Evolutionary conservation across 2,329 filamentous ascomycete species (phyloP).

Genomic region (Hymenoscyphus fructigenus): DNA sequence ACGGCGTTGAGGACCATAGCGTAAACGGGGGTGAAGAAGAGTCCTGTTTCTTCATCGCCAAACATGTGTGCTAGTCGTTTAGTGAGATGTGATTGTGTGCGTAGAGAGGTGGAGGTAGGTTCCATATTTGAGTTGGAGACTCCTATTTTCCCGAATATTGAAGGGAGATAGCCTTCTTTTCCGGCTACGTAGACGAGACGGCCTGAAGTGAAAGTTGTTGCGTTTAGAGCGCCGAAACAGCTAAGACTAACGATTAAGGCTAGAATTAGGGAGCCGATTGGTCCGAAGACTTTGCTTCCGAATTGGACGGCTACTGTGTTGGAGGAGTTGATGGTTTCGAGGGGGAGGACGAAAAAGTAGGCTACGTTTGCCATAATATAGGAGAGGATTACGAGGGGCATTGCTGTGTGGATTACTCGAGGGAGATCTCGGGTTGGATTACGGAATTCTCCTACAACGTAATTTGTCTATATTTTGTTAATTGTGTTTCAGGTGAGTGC

Average conservation of each 20-base stretch:
- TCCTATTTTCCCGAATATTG: constrained; percentile 80
- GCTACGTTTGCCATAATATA: constrained; percentile 90
- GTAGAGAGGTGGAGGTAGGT: constrained; percentile 43
- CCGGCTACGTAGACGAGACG: constrained; percentile 91
- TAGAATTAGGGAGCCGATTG: constrained; percentile 76
- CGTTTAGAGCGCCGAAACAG: constrained; percentile 93
- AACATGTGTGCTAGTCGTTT: constrained; percentile 61
- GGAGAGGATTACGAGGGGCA: constrained; percentile 86
- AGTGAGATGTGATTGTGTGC: constrained; percentile 55
- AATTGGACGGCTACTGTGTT: constrained; percentile 98
- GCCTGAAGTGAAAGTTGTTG: constrained; percentile 88
- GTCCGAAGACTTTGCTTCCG: constrained; percentile 84
- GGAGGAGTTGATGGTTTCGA: constrained; percentile 74
- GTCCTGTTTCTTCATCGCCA: constrained; percentile 73
- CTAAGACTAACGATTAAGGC: constrained; percentile 87
- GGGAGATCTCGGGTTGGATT: constrained; percentile 88
- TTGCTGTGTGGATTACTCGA: constrained; percentile 91
- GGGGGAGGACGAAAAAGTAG: constrained; percentile 91
- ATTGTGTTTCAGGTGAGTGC: constrained; percentile 10
- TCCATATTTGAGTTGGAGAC: constrained; percentile 48
- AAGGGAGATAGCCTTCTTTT: constrained; percentile 90
- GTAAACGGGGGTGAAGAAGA: constrained; percentile 93
- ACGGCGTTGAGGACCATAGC: constrained; percentile 79
- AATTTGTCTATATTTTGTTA: constrained; percentile 71
- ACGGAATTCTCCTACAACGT: constrained; percentile 95